Conservation (phyloP, 306 rosid genomes). For the Ormosia emarginata region DNA sequence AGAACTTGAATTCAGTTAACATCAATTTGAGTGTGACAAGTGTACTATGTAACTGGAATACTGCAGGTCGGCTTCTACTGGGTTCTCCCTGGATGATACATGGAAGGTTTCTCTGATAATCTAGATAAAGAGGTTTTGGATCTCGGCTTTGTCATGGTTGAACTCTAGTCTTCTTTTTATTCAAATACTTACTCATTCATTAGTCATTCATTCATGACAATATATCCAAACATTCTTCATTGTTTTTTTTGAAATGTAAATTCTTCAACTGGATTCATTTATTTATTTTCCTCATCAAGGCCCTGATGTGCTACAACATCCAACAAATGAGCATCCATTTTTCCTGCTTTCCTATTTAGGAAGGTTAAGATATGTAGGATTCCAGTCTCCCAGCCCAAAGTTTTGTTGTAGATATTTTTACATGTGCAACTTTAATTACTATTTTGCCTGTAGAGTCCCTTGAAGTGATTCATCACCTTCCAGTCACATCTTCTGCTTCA, state of each 20-base stretch:
- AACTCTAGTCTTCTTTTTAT: slow-evolving; percentile 40
- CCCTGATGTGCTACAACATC: slow-evolving; percentile 26
- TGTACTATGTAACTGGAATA: slow-evolving; percentile 38
- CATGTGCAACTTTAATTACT: slow-evolving; percentile 35
- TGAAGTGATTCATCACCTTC: slow-evolving; percentile 24
- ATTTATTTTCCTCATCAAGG: slow-evolving; percentile 32
- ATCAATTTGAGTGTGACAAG: slow-evolving; percentile 23
- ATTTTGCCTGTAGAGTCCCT: slow-evolving; percentile 57
- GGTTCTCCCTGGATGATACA: slow-evolving; percentile 25
- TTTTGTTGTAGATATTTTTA: slow-evolving; percentile 1
- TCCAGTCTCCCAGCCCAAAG: slow-evolving; percentile 44
- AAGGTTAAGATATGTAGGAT: slow-evolving; percentile 29
- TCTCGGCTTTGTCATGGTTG: slow-evolving; percentile 36
- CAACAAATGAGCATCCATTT: slow-evolving; percentile 29
- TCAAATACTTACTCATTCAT: slow-evolving; percentile 34
- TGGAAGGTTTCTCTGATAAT: slow-evolving; percentile 24
- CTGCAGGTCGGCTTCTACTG: slow-evolving; percentile 28
- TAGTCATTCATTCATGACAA: slow-evolving; percentile 24
- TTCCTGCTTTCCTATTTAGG: slow-evolving; percentile 30
- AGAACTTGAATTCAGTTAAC: slow-evolving; percentile 23
- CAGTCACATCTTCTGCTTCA: slow-evolving; percentile 18
- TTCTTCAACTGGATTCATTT: slow-evolving; percentile 36
- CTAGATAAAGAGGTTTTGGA: slow-evolving; percentile 35
- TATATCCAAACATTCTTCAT: slow-evolving; percentile 29
- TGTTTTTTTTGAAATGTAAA: slow-evolving; percentile 54